Evolutionary conservation across 2,329 filamentous ascomycete genomes (phyloP), one percentile per base, ranked within the genome.

Genomic region (Fusarium denticulatum): DNA sequence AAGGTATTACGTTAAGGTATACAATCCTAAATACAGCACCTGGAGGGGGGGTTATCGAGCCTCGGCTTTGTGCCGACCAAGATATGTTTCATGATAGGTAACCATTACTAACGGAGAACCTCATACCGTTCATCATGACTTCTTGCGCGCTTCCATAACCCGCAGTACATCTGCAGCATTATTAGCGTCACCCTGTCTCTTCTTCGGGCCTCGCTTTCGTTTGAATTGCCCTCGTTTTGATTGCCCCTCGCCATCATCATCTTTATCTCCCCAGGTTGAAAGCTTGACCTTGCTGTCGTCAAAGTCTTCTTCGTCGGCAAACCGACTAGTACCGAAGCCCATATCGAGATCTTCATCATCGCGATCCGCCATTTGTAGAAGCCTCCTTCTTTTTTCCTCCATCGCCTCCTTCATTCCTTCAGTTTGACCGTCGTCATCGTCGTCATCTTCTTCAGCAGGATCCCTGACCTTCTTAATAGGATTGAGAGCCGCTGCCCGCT

Each of bases 311-410:
- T 95, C 95, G 78, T 98, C 96, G 60, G 94, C 95, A 78, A 94
- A 92, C 34, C 96, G 89, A 79, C 93, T 96, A 26, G 91, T 94
- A 39, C 96, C 96, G 79, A 99, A 98, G 68, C 95, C 96, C 86
- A 98, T 90, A 79, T 99, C 96, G 83, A 99, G 88, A 82, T 99
- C 96, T 64, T 96, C 91, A 53, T 95, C 90, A 80, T 98, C 96
- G 53, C 95, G 89, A 75, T 93, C 92, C 62, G 91, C 90, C 67
- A 88, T 88, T 76, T 91, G 86, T 11, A 98, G 86, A 85, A 98
- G 93, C 73, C 89, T 92, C 81, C 90, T 92, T 58, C 92, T 89
- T 13, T 92, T 91, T 56, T 91, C 91, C 71, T 92, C 89, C 69
- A 91, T 89, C 4, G 89, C 89, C 76, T 82, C 85, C 10, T 85